Conservation (phyloP, 2,329 filamentous ascomycete species). For the Botryotinia convoluta region DNA sequence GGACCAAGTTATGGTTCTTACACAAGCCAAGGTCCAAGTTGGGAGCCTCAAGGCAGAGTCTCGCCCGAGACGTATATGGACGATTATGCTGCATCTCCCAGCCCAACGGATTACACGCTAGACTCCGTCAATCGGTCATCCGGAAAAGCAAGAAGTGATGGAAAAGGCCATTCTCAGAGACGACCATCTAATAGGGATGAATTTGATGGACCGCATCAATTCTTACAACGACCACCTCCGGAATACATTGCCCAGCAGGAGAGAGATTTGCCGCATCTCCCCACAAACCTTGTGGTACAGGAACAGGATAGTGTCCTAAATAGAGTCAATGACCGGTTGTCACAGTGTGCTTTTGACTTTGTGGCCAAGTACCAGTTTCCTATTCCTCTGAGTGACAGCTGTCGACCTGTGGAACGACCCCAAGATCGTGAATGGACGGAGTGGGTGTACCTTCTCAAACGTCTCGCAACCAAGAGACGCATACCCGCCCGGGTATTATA, state of each 20-base stretch:
- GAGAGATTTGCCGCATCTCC: conserved; percentile 75
- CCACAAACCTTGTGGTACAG: conserved; percentile 76
- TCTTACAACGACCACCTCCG: conserved; percentile 68
- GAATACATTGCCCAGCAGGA: conserved; percentile 74
- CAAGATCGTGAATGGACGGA: conserved; percentile 86
- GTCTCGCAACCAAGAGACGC: conserved; percentile 79
- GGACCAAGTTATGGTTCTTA: conserved; percentile 36
- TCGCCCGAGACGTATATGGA: conserved; percentile 39
- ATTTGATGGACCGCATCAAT: conserved; percentile 84
- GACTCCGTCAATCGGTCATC: conserved; percentile 48
- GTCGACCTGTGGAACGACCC: conserved; percentile 71
- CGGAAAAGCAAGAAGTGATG: conserved; percentile 47
- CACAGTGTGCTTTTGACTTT: conserved; percentile 85
- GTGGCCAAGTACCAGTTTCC: conserved; percentile 90
- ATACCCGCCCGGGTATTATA: conserved; percentile 82
- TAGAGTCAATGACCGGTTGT: conserved; percentile 79
- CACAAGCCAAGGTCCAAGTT: conserved; percentile 33
- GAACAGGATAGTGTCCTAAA: conserved; percentile 81
- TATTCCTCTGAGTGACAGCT: conserved; percentile 74
- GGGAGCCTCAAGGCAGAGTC: conserved; percentile 38
- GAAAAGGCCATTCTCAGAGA: conserved; percentile 50
- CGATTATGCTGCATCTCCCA: conserved; percentile 52
- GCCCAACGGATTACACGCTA: conserved; percentile 58
- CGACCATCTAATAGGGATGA: conserved; percentile 80
- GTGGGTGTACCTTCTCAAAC: conserved; percentile 85